Evolutionary conservation across 1,139 yeast species (phyloP).

Genomic region (Arxiozyma slooffiae): DNA sequence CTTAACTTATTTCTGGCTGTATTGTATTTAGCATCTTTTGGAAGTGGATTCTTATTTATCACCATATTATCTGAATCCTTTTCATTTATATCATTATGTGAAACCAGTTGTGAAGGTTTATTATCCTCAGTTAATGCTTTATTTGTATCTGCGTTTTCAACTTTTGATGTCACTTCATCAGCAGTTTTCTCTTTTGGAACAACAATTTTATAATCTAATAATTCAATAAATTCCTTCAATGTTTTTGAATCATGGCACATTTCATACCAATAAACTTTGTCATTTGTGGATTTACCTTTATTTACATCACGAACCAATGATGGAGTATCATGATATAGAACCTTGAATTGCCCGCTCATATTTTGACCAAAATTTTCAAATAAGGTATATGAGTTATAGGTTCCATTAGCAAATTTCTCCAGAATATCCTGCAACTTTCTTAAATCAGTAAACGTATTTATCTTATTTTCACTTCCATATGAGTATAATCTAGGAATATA

Average conservation of each 20-base stretch:
- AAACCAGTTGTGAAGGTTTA: not conserved
- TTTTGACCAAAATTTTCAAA: slow-evolving; percentile 27
- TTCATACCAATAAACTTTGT: slow-evolving; percentile 28
- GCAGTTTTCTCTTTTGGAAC: slow-evolving; percentile 8
- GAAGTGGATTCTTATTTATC: slow-evolving; percentile 25
- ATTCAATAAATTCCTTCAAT: slow-evolving; percentile 21
- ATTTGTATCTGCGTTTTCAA: not conserved
- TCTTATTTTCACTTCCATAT: slow-evolving; percentile 18
- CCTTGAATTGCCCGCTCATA: slow-evolving; percentile 25
- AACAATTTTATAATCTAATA: slow-evolving; percentile 22
- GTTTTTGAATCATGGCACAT: slow-evolving; percentile 26
- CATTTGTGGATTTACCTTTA: slow-evolving; percentile 11
- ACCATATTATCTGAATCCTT: slow-evolving; percentile 4
- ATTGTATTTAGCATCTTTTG: slow-evolving; percentile 27
- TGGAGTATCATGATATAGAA: slow-evolving; percentile 28
- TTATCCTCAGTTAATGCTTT: not conserved
- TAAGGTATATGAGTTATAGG: slow-evolving; percentile 19
- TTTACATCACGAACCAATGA: slow-evolving; percentile 20
- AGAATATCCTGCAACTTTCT: slow-evolving; percentile 16
- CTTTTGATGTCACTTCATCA: slow-evolving; percentile 4
- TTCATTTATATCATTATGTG: not conserved
- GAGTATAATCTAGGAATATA: slow-evolving; percentile 28
- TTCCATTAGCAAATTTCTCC: slow-evolving; percentile 19
- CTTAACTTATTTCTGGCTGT: slow-evolving; percentile 22
- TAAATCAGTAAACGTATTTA: slow-evolving; percentile 23